Conservation (phyloP, 441 rosid genomes). For the Geranium incanum region DNA sequence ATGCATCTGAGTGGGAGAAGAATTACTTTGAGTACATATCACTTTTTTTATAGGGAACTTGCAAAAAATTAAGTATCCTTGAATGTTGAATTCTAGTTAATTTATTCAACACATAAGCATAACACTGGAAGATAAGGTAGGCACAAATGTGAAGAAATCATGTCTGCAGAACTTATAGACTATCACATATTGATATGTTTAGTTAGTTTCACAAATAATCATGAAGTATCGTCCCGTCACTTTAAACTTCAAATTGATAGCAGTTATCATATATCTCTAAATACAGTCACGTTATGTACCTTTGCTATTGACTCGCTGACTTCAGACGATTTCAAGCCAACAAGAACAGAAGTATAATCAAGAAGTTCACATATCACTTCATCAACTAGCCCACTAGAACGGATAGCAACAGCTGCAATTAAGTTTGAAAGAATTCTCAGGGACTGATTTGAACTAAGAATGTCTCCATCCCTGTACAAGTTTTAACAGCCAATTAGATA, state of each 20-base stretch:
- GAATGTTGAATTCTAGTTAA: background rate
- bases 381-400: slow-evolving; percentile 46
- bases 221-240: background rate
- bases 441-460: slow-evolving; percentile 60
- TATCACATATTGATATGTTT: slow-evolving; percentile 4
- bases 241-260: background rate
- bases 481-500: slow-evolving; percentile 20
- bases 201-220: background rate
- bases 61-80: background rate
- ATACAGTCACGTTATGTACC: slow-evolving; percentile 36
- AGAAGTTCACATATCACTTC: slow-evolving; percentile 64
- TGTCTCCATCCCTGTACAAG: slow-evolving; percentile 62
- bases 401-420: slow-evolving; percentile 65
- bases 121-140: background rate
- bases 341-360: slow-evolving; percentile 45
- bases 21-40: background rate
- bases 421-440: slow-evolving; percentile 76
- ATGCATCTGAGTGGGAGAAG: slow-evolving; percentile 9
- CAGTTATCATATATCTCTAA: background rate
- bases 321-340: slow-evolving; percentile 56
- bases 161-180: background rate
- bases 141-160: background rate
- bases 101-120: background rate
- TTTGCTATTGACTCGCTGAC: slow-evolving; percentile 57
- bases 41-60: background rate